Conservation (phyloP, 176 grass and related monocot species). For the Paspalum vaginatum region DNA sequence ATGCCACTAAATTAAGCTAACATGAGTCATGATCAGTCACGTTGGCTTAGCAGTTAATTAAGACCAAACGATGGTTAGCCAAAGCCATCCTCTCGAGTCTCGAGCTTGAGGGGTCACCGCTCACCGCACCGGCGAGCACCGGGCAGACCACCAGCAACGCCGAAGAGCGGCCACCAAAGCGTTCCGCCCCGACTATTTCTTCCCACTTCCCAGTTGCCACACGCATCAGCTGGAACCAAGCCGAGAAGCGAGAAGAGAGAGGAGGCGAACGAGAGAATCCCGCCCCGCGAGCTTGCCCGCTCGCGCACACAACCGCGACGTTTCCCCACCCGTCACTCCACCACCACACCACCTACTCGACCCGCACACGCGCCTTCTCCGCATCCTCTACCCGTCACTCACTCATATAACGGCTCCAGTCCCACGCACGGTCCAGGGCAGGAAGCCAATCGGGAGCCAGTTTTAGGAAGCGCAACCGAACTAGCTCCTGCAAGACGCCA, state of each 20-base stretch:
- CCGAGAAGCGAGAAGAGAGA: neutral
- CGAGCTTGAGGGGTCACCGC: no score
- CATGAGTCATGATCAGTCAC: no score
- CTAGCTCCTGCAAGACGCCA: neutral
- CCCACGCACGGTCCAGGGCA: neutral
- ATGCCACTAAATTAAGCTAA: no score
- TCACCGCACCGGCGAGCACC: no score
- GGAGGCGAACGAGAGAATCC: neutral
- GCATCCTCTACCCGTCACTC: neutral
- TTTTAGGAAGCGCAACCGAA: neutral
- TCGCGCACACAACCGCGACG: constrained; percentile 52
- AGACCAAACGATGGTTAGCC: no score
- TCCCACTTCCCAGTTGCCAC: neutral
- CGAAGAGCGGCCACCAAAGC: neutral
- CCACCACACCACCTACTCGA: constrained; percentile 30
- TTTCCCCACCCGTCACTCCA: constrained; percentile 40
- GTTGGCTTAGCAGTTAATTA: no score
- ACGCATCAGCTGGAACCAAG: neutral
- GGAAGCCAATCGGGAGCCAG: constrained; percentile 28
- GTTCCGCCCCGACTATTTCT: neutral
- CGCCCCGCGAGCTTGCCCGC: neutral
- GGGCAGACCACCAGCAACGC: neutral
- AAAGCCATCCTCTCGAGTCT: no score
- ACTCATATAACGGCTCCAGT: constrained; percentile 35
- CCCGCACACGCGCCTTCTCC: neutral